These are phyloP conservation scores for Chrysosphaeria jannelii DNA, from an alignment of 2,329 filamentous ascomycete genomes.

Conservation along the genomic window DNA sequence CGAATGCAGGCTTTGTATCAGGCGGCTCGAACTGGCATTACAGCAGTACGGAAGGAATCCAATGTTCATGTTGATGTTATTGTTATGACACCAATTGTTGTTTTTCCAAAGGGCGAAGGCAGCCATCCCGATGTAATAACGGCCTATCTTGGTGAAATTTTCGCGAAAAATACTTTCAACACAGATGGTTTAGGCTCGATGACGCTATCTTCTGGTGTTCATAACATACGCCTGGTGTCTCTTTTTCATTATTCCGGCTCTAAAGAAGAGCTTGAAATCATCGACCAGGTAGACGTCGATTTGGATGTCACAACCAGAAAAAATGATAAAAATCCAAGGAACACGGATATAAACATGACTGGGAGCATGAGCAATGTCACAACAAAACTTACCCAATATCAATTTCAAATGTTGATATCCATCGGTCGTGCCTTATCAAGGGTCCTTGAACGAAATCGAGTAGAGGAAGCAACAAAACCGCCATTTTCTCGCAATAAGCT, in stretches of 20 bases:
- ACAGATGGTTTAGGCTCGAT: slow-evolving; percentile 48
- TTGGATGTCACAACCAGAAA: slow-evolving; percentile 84
- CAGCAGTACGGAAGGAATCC: slow-evolving; percentile 68
- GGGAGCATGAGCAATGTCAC: slow-evolving; percentile 86
- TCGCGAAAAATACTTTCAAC: slow-evolving; percentile 77
- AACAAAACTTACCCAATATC: slow-evolving; percentile 62
- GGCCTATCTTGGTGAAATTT: slow-evolving; percentile 88
- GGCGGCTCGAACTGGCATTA: slow-evolving; percentile 78
- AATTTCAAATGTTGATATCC: slow-evolving; percentile 68
- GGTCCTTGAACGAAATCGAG: slow-evolving; percentile 31
- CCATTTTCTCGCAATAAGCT: too few relatives aligned
- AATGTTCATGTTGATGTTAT: slow-evolving; percentile 84
- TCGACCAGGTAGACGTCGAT: slow-evolving; percentile 82
- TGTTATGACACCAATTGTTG: slow-evolving; percentile 81
- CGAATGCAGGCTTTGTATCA: slow-evolving; percentile 99
- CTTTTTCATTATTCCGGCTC: slow-evolving; percentile 53
- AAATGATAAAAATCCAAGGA: slow-evolving; percentile 43
- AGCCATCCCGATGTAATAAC: slow-evolving; percentile 45
- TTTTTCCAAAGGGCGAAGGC: slow-evolving; percentile 52
- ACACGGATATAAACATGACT: slow-evolving; percentile 76
- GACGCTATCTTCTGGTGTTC: slow-evolving; percentile 68
- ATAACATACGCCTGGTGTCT: slow-evolving; percentile 74
- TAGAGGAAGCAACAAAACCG: too few relatives aligned
- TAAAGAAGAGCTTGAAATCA: slow-evolving; percentile 75
- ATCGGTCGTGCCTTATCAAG: slow-evolving; percentile 66